Conservation (phyloP, 371 early-diverging fungal species). For the Massospora cicadina region DNA sequence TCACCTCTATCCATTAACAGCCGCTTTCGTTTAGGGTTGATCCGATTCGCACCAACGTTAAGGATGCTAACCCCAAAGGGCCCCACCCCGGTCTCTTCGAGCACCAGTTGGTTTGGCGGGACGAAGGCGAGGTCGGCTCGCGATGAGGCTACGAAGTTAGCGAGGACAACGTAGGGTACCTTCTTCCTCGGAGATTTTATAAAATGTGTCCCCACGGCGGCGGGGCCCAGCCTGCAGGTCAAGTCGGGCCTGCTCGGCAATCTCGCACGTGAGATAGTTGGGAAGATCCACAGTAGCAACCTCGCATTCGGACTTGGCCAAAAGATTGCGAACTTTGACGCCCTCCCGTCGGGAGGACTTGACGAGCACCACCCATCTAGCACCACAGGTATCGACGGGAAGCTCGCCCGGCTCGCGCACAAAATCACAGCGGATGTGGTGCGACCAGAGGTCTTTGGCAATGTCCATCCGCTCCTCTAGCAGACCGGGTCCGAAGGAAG, state of each 20-base stretch:
- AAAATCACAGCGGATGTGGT: conserved; percentile 53
- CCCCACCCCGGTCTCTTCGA: neutral
- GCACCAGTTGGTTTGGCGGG: neutral
- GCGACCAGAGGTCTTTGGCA: conserved; percentile 51
- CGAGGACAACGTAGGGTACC: neutral
- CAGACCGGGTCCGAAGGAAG: conserved; percentile 53
- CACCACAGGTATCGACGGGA: conserved; percentile 20
- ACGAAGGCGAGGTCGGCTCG: neutral
- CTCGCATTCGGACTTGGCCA: conserved; percentile 46
- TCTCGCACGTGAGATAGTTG: conserved; percentile 42
- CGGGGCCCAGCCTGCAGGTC: conserved; percentile 16
- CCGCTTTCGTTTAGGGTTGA: conserved; percentile 1
- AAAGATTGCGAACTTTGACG: conserved; percentile 57
- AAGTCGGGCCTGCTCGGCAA: conserved; percentile 38
- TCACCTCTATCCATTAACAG: conserved; percentile 3
- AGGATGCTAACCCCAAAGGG: neutral
- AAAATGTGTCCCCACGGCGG: neutral
- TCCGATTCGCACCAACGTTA: neutral
- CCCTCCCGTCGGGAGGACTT: conserved; percentile 15
- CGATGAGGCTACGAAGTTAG: neutral
- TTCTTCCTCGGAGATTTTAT: neutral
- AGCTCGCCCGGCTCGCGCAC: conserved; percentile 39
- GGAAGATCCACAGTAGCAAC: conserved; percentile 24
- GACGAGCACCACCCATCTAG: conserved; percentile 63
- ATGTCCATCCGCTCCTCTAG: conserved; percentile 49